Evolutionary conservation across 805 yeast genomes (phyloP), one percentile per base, ranked within the genome.

Genomic region (Osmozyma mogii): DNA sequence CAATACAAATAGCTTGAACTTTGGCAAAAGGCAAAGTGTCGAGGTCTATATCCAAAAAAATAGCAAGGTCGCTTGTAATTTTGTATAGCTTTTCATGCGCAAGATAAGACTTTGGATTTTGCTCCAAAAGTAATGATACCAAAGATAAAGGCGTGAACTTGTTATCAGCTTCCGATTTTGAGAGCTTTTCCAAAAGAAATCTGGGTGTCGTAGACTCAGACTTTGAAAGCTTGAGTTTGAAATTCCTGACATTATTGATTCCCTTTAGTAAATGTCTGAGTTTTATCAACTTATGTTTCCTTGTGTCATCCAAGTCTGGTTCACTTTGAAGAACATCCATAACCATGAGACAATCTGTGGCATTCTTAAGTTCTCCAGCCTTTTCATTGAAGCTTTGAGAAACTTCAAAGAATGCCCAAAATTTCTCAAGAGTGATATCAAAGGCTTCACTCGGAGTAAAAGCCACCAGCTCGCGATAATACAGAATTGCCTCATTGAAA

Each of bases 1-100:
- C 84, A 14, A 84, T 72, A 42, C 84, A 78, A 23, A 72, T 62
- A 10, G 65, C 54, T 31, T 61, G 49, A 5, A 71, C 36, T 29
- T 47, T 46, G 11, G 54, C 49, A 22, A 64, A 53, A 2, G 36
- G 34, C 9, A 36, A 21, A 13, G 30, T 25, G 3, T 29, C 21
- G 15, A 31, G 31, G 13, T 32, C 30, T 4, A 52, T 35, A 6
- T 54, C 49, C 12, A 71, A 48, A 9, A 65, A 78, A 2, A 53
- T 38, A 3, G 59, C 47, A 19, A 78, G 44, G 24, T 63, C 62
- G 22, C 50, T 49, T 15, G 69, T 34, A 0, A 78, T 51, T 6
- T 50, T 45, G 34, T 56, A 56, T 4, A 78, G 50, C 24, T 57
- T 54, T 3, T 59, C 63, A 15, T 56, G 47, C 5, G 72, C 63